Conservation (phyloP, 1,284 basidiomycete genomes). For the Polyporus tsugae region DNA sequence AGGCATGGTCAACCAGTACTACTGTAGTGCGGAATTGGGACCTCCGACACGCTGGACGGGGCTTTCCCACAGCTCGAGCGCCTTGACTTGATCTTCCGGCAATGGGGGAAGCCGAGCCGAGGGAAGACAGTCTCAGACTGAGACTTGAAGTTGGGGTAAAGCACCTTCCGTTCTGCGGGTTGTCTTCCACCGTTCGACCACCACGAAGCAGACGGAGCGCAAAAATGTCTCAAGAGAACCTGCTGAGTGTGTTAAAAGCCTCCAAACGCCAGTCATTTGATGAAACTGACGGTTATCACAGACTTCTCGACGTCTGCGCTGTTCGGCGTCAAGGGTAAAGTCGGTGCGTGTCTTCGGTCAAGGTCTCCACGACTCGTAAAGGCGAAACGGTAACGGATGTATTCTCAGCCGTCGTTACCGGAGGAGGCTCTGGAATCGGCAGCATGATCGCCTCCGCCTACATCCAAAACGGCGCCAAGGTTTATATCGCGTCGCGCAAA, state of each 20-base stretch:
- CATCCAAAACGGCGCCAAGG: slow-evolving; percentile 67
- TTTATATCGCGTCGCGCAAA: slow-evolving; percentile 88
- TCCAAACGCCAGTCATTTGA: not conserved
- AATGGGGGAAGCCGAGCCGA: not conserved
- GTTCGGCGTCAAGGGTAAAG: slow-evolving; percentile 80
- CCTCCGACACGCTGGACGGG: not conserved
- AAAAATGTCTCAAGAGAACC: not conserved
- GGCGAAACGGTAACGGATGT: slow-evolving; percentile 9
- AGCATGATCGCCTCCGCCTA: slow-evolving; percentile 84
- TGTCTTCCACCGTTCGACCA: not conserved
- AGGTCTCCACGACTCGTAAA: slow-evolving; percentile 1
- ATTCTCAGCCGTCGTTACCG: slow-evolving; percentile 75
- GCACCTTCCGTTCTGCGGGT: not conserved
- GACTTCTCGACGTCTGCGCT: slow-evolving; percentile 68
- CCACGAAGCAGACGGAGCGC: not conserved
- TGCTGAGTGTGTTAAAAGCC: not conserved
- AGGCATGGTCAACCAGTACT: not conserved
- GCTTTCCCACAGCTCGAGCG: not conserved
- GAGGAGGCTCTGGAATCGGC: slow-evolving; percentile 82
- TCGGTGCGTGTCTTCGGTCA: slow-evolving; percentile 54
- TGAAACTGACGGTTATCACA: slow-evolving; percentile 34
- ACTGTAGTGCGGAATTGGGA: not conserved
- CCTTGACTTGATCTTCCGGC: not conserved
- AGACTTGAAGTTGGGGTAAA: not conserved
- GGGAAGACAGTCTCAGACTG: too few relatives aligned